Conservation (phyloP, 768 basidiomycete genomes). For the Tylopilus plumbeoviolaceoides region DNA sequence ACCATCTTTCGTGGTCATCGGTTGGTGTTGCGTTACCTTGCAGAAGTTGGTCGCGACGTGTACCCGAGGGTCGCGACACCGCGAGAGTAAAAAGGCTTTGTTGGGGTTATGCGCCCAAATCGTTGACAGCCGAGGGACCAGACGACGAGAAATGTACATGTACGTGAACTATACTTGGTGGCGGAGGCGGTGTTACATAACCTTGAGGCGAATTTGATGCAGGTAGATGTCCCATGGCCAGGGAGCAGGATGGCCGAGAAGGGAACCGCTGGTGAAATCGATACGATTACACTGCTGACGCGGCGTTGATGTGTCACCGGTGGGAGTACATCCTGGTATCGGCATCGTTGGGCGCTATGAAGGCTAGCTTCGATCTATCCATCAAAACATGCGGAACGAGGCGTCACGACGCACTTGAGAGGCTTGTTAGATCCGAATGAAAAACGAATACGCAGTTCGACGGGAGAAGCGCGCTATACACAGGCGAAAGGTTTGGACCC, state of each 20-base stretch:
- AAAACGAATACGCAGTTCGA: background rate
- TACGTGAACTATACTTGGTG: background rate
- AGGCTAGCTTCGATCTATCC: constrained; percentile 1
- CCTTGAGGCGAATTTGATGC: background rate
- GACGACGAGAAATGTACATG: background rate
- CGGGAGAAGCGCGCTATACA: background rate
- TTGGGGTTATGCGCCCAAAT: background rate
- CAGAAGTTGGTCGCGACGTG: background rate
- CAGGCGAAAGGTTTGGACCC: background rate
- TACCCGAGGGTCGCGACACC: background rate
- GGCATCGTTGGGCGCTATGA: constrained; percentile 14
- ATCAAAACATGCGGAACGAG: constrained; percentile 15
- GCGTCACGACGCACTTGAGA: constrained; percentile 22
- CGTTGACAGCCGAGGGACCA: background rate
- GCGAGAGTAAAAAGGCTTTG: background rate
- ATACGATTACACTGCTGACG: background rate
- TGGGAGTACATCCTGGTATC: constrained; percentile 1
- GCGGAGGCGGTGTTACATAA: background rate
- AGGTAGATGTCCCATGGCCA: background rate
- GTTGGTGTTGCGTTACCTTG: background rate
- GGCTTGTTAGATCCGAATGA: constrained; percentile 4
- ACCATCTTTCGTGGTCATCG: background rate
- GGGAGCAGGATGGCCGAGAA: background rate
- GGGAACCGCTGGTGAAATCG: background rate
- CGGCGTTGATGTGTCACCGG: constrained; percentile 3